phyloP scores from a whole-genome alignment of 305 asterid genomes.

The Solanum hybrid region DNA sequence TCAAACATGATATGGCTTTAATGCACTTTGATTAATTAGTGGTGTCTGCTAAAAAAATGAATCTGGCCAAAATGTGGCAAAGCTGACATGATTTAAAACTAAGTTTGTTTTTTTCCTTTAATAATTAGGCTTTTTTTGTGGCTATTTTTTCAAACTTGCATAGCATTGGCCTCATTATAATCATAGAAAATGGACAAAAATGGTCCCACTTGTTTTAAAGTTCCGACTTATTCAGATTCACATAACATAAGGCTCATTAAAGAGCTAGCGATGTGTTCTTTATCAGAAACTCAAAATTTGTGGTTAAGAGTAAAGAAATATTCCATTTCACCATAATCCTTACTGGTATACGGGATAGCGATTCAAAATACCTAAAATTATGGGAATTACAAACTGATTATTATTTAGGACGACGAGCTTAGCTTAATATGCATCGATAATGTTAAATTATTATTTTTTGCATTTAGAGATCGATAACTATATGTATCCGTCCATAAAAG shows the following conservation, averaged over 20 bases:
- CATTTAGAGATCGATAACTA: background rate
- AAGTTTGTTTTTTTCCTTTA: background rate
- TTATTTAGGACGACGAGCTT: background rate
- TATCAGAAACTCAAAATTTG: background rate
- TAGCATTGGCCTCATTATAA: background rate
- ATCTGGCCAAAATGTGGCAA: slow-evolving; percentile 12
- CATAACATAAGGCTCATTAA: background rate
- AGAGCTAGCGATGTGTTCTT: background rate
- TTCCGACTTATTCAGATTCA: background rate
- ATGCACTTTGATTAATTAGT: background rate
- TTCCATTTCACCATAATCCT: background rate
- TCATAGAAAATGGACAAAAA: background rate
- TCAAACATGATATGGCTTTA: slow-evolving; percentile 5
- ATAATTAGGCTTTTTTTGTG: background rate
- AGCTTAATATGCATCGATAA: background rate
- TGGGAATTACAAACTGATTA: background rate
- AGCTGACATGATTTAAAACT: background rate
- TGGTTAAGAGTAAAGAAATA: fast-evolving
- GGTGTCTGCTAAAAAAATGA: background rate
- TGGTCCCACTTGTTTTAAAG: background rate
- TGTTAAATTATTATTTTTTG: background rate
- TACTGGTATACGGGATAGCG: background rate
- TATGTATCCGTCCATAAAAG: background rate
- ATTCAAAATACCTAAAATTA: background rate
- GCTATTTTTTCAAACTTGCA: background rate